phyloP scores from a whole-genome alignment of 805 yeast species.

The Zygotorulaspora danielsina region DNA sequence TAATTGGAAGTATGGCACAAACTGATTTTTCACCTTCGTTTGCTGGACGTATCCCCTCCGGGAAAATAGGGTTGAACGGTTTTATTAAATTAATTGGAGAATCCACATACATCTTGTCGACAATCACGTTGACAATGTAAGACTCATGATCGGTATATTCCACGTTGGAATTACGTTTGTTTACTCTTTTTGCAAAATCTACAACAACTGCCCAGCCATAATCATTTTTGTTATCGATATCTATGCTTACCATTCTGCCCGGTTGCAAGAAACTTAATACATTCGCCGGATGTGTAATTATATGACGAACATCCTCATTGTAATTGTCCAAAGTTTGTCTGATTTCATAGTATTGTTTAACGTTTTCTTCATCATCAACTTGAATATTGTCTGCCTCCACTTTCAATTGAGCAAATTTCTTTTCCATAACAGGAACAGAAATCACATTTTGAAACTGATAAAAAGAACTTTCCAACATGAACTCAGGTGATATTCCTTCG shows the following conservation, averaged over 20 bases:
- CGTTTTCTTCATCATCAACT: conserved; percentile 68
- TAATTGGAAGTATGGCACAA: conserved; percentile 78
- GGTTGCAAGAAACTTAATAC: conserved; percentile 78
- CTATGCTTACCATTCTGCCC: conserved; percentile 77
- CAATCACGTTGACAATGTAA: conserved; percentile 79
- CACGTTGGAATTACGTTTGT: conserved; percentile 54
- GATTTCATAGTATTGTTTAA: conserved; percentile 80
- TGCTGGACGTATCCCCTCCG: conserved; percentile 87
- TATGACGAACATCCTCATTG: conserved; percentile 69
- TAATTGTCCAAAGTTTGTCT: conserved; percentile 67
- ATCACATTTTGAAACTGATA: conserved; percentile 93
- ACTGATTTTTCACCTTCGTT: conserved; percentile 63
- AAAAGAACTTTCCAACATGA: conserved; percentile 90
- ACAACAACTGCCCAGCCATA: conserved; percentile 98
- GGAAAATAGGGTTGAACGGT: conserved; percentile 70
- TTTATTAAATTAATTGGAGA: conserved; percentile 80
- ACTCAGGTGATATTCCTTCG: conserved; percentile 97
- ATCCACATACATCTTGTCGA: conserved; percentile 71
- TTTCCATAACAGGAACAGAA: conserved; percentile 81
- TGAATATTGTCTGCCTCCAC: conserved; percentile 44
- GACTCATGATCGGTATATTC: conserved; percentile 80
- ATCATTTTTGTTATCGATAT: conserved; percentile 49
- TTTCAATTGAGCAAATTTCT: conserved; percentile 52
- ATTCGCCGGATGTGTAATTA: conserved; percentile 88
- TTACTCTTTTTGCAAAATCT: conserved; percentile 64